phyloP scores from a whole-genome alignment of 2,329 filamentous ascomycete genomes.

The Paecilomyces fulvus region DNA sequence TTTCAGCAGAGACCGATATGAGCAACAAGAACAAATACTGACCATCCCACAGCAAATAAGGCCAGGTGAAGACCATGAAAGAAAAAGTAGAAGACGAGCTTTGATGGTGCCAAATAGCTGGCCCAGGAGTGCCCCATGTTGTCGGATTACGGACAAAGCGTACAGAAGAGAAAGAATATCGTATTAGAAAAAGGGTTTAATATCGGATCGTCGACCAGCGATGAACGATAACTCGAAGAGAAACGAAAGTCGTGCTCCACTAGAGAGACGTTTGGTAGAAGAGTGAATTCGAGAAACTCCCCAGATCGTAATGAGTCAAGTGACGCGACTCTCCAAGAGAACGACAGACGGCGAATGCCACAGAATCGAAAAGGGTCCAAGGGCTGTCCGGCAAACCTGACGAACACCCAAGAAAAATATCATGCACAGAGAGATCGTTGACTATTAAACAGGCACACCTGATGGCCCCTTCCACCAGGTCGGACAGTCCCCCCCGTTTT shows the following conservation, averaged over 20 bases:
- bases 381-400: conserved; percentile 1
- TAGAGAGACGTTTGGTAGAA: not conserved
- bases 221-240: conserved; percentile 6
- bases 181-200: not conserved
- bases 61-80: conserved; percentile 74
- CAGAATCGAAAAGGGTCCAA: not conserved
- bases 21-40: conserved; percentile 25
- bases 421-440: not conserved
- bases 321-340: not conserved
- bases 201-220: conserved; percentile 12
- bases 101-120: conserved; percentile 59
- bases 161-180: conserved; percentile 1
- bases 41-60: conserved; percentile 83
- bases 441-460: not conserved
- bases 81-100: conserved; percentile 69
- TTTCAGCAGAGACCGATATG: conserved; percentile 12
- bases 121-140: conserved; percentile 33
- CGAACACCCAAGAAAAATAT: not conserved
- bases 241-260: not conserved
- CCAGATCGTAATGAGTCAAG: not conserved
- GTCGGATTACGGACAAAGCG: conserved; percentile 34
- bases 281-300: not conserved
- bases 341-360: not conserved
- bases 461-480: not conserved
- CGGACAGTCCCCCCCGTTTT: not conserved